Conservation (phyloP, 1,139 yeast genomes). For the Sugiyamaella castrensis region DNA sequence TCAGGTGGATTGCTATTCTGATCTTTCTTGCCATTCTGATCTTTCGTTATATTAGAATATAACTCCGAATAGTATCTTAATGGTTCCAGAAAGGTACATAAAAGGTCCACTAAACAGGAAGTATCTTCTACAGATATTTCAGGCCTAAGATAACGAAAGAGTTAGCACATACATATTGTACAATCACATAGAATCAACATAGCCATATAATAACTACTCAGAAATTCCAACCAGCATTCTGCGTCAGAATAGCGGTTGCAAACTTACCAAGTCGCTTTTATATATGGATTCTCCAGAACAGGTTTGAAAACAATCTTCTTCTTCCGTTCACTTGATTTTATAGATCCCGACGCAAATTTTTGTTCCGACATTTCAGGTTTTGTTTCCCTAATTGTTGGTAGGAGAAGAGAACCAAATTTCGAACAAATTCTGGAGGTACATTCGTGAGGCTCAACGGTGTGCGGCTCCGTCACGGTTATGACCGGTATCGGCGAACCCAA, state of each 20-base stretch:
- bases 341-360: background rate
- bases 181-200: no score
- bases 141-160: conserved; percentile 12
- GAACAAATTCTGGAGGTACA: no score
- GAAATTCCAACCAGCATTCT: no score
- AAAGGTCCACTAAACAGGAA: conserved; percentile 11
- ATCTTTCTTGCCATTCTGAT: conserved; percentile 2
- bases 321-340: conserved; percentile 19
- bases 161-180: background rate
- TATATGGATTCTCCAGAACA: conserved; percentile 24
- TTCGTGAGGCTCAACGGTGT: no score
- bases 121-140: conserved; percentile 16
- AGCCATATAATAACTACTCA: no score
- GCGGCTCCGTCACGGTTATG: no score
- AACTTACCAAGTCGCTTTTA: conserved; percentile 19
- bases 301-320: conserved; percentile 23
- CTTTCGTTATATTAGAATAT: background rate
- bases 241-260: background rate
- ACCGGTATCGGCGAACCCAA: no score
- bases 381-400: no score
- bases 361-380: no score
- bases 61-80: conserved; percentile 9
- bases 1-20: conserved; percentile 8
- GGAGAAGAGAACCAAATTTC: no score
- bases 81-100: conserved; percentile 16